These are phyloP conservation scores for Globisporangium rhizosaccharum DNA, from an alignment of 352 stramenopile genomes.

Conservation along the genomic window DNA sequence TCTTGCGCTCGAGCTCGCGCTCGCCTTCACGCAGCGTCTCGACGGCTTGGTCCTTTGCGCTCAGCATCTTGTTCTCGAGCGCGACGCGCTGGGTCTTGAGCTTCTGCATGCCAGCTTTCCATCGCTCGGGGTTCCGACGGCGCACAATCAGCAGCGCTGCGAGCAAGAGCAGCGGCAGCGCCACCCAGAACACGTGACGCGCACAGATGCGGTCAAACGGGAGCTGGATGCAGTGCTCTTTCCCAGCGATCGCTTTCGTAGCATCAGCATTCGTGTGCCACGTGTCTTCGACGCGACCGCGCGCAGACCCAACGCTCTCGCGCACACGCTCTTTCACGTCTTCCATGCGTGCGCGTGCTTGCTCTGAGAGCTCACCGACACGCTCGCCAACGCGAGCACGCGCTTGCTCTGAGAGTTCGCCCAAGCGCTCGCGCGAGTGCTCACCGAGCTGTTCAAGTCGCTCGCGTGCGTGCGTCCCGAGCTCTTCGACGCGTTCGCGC, in stretches of 20 bases:
- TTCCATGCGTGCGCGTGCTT: constrained; percentile 19
- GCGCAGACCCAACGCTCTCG: constrained; percentile 33
- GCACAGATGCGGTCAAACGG: constrained; percentile 36
- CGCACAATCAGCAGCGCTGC: constrained; percentile 34
- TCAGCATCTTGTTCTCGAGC: constrained; percentile 39
- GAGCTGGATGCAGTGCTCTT: constrained; percentile 50
- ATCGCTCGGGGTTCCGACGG: constrained; percentile 64
- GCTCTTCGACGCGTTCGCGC: constrained; percentile 19
- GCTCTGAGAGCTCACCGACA: constrained; percentile 13
- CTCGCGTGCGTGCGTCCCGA: constrained; percentile 26
- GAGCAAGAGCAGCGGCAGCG: constrained; percentile 37
- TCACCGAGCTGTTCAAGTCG: constrained; percentile 29
- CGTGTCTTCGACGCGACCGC: constrained; percentile 37
- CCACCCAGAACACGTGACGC: constrained; percentile 34
- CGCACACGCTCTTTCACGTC: constrained; percentile 41
- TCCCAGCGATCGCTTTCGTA: constrained; percentile 32
- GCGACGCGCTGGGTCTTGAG: constrained; percentile 37
- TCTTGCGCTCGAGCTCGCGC: constrained; percentile 30
- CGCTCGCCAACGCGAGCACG: too few species aligned
- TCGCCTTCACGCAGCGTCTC: constrained; percentile 29
- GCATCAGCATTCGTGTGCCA: constrained; percentile 54
- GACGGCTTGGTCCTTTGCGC: constrained; percentile 31
- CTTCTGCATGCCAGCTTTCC: constrained; percentile 47
- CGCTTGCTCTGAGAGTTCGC: too few species aligned
- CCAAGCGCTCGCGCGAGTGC: constrained; percentile 15